These are phyloP conservation scores for Sarocladiaceae sp. DNA, from an alignment of 2,329 filamentous ascomycete species.

Conservation along the genomic window DNA sequence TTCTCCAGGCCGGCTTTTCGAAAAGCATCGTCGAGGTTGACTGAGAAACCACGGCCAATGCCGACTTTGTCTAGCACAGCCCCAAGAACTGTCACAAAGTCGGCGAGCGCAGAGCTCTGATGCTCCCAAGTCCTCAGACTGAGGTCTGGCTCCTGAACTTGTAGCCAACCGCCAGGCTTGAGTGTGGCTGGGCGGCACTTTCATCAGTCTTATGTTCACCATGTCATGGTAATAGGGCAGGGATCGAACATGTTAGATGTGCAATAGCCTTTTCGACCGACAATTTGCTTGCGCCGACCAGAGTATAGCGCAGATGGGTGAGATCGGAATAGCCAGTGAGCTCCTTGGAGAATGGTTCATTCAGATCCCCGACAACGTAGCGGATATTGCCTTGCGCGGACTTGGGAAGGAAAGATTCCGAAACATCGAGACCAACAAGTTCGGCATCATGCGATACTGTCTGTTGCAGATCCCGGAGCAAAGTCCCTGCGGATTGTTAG, in stretches of 20 bases:
- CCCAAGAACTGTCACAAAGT: conserved; percentile 8
- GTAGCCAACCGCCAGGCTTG: conserved; percentile 14
- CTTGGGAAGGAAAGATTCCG: conserved; percentile 11
- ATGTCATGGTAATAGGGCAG: too few relatives aligned
- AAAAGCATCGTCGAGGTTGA: conserved; percentile 2
- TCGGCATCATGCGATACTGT: conserved; percentile 14
- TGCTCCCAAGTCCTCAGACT: background rate
- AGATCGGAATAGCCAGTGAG: conserved; percentile 10
- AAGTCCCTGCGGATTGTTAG: conserved; percentile 11
- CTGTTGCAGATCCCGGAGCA: conserved; percentile 14
- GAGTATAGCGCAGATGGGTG: conserved; percentile 12
- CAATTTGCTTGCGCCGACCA: conserved; percentile 8
- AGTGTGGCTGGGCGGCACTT: conserved; percentile 8
- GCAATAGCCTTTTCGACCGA: conserved; percentile 10
- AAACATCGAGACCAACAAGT: conserved; percentile 14
- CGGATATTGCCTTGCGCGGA: conserved; percentile 13
- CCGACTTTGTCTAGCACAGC: conserved; percentile 11
- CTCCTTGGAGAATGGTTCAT: conserved; percentile 8
- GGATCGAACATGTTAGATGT: conserved; percentile 11
- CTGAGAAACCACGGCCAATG: conserved; percentile 6
- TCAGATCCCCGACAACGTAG: conserved; percentile 12
- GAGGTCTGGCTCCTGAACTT: conserved; percentile 10
- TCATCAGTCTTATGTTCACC: background rate
- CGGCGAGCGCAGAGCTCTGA: conserved; percentile 5
- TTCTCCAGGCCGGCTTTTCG: conserved; percentile 11